phyloP scores from a whole-genome alignment of 371 early-diverging fungal species.

The Chytridiales sp. region DNA sequence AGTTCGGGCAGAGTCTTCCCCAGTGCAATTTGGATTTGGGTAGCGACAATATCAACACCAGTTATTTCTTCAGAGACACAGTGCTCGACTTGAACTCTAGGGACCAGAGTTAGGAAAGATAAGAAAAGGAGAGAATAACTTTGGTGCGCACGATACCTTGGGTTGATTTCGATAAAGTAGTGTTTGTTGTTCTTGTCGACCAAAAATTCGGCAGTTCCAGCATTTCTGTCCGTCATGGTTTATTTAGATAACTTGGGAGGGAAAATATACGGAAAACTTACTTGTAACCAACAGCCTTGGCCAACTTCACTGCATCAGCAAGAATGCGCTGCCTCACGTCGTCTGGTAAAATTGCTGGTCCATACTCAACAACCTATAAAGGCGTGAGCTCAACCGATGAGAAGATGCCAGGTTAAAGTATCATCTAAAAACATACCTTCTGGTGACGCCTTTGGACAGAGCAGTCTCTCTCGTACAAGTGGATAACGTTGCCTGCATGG shows the following conservation, averaged over 20 bases:
- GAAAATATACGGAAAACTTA: too few relatives aligned
- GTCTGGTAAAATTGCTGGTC: conserved; percentile 30
- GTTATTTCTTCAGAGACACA: conserved; percentile 83
- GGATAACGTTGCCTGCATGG: conserved; percentile 81
- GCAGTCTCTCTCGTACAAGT: conserved; percentile 95
- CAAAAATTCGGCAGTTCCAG: conserved; percentile 96
- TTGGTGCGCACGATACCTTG: conserved; percentile 34
- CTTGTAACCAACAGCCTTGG: conserved; percentile 85
- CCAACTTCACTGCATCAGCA: conserved; percentile 88
- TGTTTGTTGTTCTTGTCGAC: conserved; percentile 79
- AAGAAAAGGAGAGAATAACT: neutral
- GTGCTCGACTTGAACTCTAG: conserved; percentile 42
- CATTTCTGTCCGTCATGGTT: too few relatives aligned
- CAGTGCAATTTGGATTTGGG: conserved; percentile 90
- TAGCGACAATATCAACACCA: conserved; percentile 88
- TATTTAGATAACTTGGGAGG: too few relatives aligned
- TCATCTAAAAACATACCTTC: conserved; percentile 66
- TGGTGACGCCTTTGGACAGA: conserved; percentile 97
- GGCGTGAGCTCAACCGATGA: conserved; percentile 4
- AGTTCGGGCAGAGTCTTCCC: conserved; percentile 78
- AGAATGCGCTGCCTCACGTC: conserved; percentile 76
- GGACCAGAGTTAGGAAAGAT: too few relatives aligned
- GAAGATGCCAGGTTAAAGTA: neutral
- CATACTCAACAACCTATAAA: conserved; percentile 18
- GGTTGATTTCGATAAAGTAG: conserved; percentile 97